These are phyloP conservation scores for Fraxinus quadrangulata DNA, from an alignment of 257 asterid genomes.

Conservation along the genomic window DNA sequence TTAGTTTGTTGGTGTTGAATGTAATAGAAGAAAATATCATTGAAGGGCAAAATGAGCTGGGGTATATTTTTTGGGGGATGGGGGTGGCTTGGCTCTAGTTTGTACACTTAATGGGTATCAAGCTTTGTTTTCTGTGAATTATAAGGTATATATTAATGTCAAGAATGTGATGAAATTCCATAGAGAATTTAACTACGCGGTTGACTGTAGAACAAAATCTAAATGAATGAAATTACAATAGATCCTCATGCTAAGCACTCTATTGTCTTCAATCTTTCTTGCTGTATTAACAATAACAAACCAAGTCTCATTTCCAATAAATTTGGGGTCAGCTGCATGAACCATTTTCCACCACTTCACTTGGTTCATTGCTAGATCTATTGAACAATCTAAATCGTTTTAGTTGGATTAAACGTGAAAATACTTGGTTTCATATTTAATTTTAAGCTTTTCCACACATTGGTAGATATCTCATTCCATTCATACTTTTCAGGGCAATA, in stretches of 20 bases:
- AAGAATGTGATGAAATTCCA: neutral
- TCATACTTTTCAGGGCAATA: constrained; percentile 63
- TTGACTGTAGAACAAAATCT: too few relatives aligned
- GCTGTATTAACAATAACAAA: neutral
- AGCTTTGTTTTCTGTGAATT: too few relatives aligned
- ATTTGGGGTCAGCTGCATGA: neutral
- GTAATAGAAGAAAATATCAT: neutral
- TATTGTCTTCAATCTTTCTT: too few relatives aligned
- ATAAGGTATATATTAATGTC: neutral
- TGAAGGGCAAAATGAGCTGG: neutral
- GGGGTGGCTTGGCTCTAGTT: neutral
- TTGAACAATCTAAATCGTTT: neutral
- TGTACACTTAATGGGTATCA: too few relatives aligned
- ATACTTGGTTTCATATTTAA: neutral
- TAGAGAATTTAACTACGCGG: too few relatives aligned
- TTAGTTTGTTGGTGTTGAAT: neutral
- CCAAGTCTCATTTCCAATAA: neutral
- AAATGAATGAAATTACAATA: too few relatives aligned
- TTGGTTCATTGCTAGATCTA: neutral
- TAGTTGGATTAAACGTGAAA: neutral
- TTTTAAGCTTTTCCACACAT: constrained; percentile 1
- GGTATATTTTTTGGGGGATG: neutral
- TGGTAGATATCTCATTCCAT: constrained; percentile 15
- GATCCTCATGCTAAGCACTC: too few relatives aligned
- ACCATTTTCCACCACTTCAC: neutral